phyloP scores from a whole-genome alignment of 176 grass and related monocot genomes.

The Pharus latifolius region DNA sequence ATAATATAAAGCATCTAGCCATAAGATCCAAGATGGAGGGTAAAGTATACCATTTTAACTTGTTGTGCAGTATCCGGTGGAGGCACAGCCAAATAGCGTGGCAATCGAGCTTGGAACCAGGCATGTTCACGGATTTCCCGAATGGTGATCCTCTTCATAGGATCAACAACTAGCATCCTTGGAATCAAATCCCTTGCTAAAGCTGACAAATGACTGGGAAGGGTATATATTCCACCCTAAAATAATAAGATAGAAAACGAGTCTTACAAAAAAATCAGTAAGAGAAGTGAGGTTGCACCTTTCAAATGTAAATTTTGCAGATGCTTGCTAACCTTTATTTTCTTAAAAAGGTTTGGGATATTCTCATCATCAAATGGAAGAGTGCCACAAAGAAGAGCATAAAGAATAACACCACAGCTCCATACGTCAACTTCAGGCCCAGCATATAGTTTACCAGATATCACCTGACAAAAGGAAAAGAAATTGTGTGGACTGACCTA shows the following conservation, averaged over 20 bases:
- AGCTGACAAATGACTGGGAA: conserved; percentile 65
- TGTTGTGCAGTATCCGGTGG: conserved; percentile 57
- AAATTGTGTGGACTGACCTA: neutral
- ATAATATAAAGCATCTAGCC: neutral
- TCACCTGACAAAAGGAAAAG: conserved; percentile 37
- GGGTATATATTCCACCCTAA: conserved; percentile 62
- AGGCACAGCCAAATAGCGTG: conserved; percentile 57
- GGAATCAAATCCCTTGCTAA: conserved; percentile 62
- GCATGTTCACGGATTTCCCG: conserved; percentile 58
- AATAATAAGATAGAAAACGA: neutral
- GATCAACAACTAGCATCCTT: conserved; percentile 66
- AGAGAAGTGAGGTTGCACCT: neutral
- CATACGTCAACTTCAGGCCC: conserved; percentile 74
- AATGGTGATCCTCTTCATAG: conserved; percentile 68
- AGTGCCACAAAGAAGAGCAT: conserved; percentile 69
- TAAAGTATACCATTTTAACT: conserved; percentile 50
- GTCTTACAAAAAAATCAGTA: neutral
- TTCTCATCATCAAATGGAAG: conserved; percentile 78
- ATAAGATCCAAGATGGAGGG: neutral
- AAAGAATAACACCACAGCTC: conserved; percentile 76
- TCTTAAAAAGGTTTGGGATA: conserved; percentile 73
- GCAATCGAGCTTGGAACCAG: conserved; percentile 57
- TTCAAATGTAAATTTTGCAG: neutral
- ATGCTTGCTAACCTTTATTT: conserved; percentile 57
- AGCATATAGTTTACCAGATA: conserved; percentile 68